Base-by-base conservation (phyloP, 768 basidiomycete species). In the Asterophora lycoperdoides region DNA sequence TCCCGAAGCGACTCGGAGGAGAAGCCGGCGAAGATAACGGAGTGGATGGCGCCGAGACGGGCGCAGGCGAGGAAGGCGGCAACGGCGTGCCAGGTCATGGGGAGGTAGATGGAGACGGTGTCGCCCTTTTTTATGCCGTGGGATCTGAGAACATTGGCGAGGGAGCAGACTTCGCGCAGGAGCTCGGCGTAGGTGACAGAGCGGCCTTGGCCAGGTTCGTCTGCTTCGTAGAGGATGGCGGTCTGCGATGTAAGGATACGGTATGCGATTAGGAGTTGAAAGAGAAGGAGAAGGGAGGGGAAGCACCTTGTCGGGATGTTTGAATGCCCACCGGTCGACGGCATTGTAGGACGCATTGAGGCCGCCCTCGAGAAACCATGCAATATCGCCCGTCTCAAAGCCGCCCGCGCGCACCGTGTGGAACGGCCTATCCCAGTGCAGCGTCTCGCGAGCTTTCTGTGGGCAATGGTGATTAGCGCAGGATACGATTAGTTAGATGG, bases 21-120 rank as follows among this genome's bases (percentile, higher is more conserved):
- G 75, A 99, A 99, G 5, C 95, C 95, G 40, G 95, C 95, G 55
- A 99, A 99, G 49, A 99, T 86, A 61, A 96, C 95, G 7, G 93
- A 94, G 71, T 99, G 95, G 40, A 98, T 75, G 18, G 95, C 95
- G 18, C 95, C 95, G 57, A 99, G 89, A 56, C 95, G 87, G 4
- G 95, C 94, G 65, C 95, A 98, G 5, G 95, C 95, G 49, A 99
- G 86, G 84, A 99, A 93, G 36, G 95, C 90, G 39, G 91, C 93
- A 42, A 89, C 91, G 15, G 95, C 84, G 57, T 97, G 93, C 91
- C 91, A 95, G 15, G 88, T 85, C 89, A 91, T 93, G 44, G 92
- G 92, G 15, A 94, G 78, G 68, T 94, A 95, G 46, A 94, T 73
- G n/a, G 87, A 89, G 39, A 93, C 88, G 19, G 89, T 91, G 62